Conservation (phyloP, 371 early-diverging fungal genomes). For the Catenaria anguillulae region DNA sequence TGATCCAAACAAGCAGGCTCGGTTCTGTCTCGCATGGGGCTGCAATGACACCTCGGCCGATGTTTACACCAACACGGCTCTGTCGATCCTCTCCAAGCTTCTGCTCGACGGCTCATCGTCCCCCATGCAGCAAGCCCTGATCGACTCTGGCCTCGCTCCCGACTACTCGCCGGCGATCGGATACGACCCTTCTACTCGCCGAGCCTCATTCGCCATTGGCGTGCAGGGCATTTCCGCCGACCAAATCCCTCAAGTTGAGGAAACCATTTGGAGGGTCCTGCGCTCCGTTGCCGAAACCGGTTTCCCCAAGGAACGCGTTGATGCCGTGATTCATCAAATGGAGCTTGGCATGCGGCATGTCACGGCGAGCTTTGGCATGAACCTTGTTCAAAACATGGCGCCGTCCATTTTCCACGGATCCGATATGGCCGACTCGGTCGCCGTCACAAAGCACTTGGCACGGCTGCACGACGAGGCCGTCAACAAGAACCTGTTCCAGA, state of each 20-base stretch:
- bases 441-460: constrained; percentile 59
- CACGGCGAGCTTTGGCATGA: constrained; percentile 73
- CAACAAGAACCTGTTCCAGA: constrained; percentile 51
- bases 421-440: constrained; percentile 67
- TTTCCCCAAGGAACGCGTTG: constrained; percentile 59
- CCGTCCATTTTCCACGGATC: constrained; percentile 80
- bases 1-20: constrained; percentile 59
- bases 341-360: constrained; percentile 79
- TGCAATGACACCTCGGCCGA: constrained; percentile 55
- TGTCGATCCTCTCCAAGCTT: constrained; percentile 60
- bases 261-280: constrained; percentile 51
- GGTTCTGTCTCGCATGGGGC: constrained; percentile 56
- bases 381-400: constrained; percentile 55
- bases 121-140: constrained; percentile 88
- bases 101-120: constrained; percentile 75
- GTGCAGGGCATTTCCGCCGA: constrained; percentile 35
- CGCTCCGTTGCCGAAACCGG: constrained; percentile 49
- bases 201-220: constrained; percentile 31
- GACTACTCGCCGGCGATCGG: constrained; percentile 85
- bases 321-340: constrained; percentile 76
- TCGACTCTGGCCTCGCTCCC: constrained; percentile 78
- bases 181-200: constrained; percentile 54
- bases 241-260: constrained; percentile 40
- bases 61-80: constrained; percentile 62
- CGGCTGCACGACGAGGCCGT: constrained; percentile 47